These are phyloP conservation scores for Fusarium oligoseptatum DNA, from an alignment of 2,329 filamentous ascomycete genomes.

Conservation along the genomic window DNA sequence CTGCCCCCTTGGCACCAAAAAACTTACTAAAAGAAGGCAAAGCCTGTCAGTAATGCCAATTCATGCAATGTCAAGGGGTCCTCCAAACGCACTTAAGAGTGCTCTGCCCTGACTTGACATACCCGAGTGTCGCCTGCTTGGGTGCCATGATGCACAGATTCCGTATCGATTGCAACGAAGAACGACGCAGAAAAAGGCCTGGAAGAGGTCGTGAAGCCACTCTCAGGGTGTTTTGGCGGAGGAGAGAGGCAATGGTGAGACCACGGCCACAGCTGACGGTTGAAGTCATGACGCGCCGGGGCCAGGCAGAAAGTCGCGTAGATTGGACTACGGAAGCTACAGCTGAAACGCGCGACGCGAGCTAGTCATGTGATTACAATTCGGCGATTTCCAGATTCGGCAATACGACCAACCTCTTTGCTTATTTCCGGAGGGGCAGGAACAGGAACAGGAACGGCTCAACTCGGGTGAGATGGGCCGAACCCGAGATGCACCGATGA, in stretches of 20 bases:
- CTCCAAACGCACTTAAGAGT: constrained; percentile 75
- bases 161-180: constrained; percentile 8
- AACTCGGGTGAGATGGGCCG: constrained; percentile 34
- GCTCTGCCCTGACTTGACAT: constrained; percentile 80
- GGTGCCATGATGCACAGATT: constrained; percentile 57
- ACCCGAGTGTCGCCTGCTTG: constrained; percentile 90
- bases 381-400: constrained; percentile 7
- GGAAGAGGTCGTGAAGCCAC: constrained; percentile 14
- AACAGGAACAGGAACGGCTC: not conserved
- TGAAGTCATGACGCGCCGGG: constrained; percentile 52
- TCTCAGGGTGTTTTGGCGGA: constrained; percentile 27
- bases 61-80: constrained; percentile 2
- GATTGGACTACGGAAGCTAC: constrained; percentile 47
- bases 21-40: constrained; percentile 75
- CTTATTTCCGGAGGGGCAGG: constrained; percentile 24
- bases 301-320: constrained; percentile 56
- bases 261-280: constrained; percentile 39
- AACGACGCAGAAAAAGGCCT: constrained; percentile 14
- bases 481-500: constrained; percentile 27
- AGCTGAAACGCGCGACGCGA: constrained; percentile 40
- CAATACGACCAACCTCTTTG: not conserved
- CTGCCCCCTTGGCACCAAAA: constrained; percentile 72
- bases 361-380: constrained; percentile 43
- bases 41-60: constrained; percentile 15
- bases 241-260: constrained; percentile 34